These are phyloP conservation scores for Geosmithia morbida DNA, from an alignment of 2,329 filamentous ascomycete genomes.

Conservation along the genomic window DNA sequence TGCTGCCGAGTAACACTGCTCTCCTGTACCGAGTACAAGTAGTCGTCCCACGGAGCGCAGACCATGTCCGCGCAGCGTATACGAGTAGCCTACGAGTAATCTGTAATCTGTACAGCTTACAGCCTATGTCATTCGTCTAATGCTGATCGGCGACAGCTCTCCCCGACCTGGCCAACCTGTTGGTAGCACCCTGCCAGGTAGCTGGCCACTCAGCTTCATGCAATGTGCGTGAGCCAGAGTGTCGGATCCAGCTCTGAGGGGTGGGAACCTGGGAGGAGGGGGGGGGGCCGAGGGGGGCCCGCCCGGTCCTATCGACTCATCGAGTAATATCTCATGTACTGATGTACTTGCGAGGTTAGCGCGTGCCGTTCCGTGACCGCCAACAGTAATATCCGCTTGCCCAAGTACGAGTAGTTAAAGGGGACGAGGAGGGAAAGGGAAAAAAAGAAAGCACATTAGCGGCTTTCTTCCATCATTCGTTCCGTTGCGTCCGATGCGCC, in stretches of 20 bases:
- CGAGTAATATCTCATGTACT: neutral
- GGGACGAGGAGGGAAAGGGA: no score
- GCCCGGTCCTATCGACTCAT: neutral
- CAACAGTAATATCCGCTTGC: neutral
- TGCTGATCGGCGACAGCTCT: neutral
- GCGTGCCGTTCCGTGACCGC: neutral
- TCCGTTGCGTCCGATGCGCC: no score
- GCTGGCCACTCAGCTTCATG: neutral
- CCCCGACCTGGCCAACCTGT: neutral
- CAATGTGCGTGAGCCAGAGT: neutral
- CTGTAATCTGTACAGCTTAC: no score
- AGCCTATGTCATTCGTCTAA: neutral
- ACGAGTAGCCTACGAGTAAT: no score
- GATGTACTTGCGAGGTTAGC: neutral
- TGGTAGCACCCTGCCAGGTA: neutral
- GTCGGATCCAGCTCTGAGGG: neutral
- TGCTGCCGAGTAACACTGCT: no score
- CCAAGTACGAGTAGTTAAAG: no score
- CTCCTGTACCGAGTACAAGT: neutral
- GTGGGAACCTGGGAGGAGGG: neutral
- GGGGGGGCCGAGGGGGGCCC: neutral
- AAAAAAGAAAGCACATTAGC: no score
- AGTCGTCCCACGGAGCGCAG: no score
- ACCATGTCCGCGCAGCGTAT: no score
- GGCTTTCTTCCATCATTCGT: no score